phyloP scores from a whole-genome alignment of 345 rosid species.

The Ceriops tagal region DNA sequence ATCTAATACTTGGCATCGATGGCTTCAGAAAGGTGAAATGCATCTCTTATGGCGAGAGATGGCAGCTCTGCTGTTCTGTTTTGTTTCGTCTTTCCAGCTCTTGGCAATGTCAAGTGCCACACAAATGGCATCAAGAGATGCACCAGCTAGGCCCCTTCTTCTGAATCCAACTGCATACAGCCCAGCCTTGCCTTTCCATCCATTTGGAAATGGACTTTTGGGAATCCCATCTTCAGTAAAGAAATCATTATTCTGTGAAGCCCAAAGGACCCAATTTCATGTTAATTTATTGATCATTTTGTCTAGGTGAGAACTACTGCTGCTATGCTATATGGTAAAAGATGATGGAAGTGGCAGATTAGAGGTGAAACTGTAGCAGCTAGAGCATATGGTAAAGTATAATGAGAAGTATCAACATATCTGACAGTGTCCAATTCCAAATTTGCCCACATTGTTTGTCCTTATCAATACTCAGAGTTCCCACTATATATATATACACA shows the following conservation, averaged over 20 bases:
- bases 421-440: too few relatives aligned
- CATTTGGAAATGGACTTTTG: slow-evolving; percentile 73
- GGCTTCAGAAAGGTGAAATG: slow-evolving; percentile 57
- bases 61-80: slow-evolving; percentile 54
- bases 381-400: too few relatives aligned
- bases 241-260: slow-evolving; percentile 62
- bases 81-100: slow-evolving; percentile 67
- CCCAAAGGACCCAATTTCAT: not conserved
- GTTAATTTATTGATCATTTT: not conserved
- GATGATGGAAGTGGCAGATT: too few relatives aligned
- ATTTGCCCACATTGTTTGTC: too few relatives aligned
- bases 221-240: slow-evolving; percentile 67
- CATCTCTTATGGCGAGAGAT: slow-evolving; percentile 66
- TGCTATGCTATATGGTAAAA: not conserved
- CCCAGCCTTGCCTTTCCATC: slow-evolving; percentile 82
- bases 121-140: slow-evolving; percentile 59
- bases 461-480: too few relatives aligned
- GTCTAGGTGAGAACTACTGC: too few relatives aligned
- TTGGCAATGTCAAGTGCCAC: slow-evolving; percentile 72
- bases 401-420: too few relatives aligned
- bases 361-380: too few relatives aligned
- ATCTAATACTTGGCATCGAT: not conserved
- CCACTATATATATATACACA: too few relatives aligned
- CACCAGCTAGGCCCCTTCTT: slow-evolving; percentile 80
- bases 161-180: slow-evolving; percentile 92